A percentile compares a stretch with the other conserved stretches of the same genome.
Conservation (phyloP, 2,329 filamentous ascomycete genomes). For the Pleoardoris graminearum region DNA sequence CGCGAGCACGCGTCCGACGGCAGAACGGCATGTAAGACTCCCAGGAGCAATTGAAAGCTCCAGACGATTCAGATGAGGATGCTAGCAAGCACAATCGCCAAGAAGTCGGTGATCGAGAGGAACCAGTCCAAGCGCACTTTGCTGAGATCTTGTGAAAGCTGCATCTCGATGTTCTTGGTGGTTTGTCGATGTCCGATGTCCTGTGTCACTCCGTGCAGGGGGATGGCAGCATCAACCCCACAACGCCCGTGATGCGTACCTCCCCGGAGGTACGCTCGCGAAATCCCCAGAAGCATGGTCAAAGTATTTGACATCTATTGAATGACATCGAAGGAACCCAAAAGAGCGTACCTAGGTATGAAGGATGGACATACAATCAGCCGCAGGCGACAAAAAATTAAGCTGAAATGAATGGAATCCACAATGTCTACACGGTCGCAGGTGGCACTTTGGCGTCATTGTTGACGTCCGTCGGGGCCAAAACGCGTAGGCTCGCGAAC, state of each 20-base stretch:
- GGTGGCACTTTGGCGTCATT: conserved; percentile 6
- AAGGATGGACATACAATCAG: not conserved
- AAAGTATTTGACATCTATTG: not conserved
- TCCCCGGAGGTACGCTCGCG: not conserved
- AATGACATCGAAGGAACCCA: not conserved
- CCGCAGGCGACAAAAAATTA: not conserved
- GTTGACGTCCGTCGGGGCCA: conserved; percentile 4
- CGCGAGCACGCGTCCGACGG: not conserved
- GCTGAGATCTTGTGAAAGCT: not conserved
- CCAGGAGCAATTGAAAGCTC: not conserved
- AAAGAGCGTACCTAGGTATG: not conserved
- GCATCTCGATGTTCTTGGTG: not conserved
- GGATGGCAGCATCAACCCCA: not conserved
- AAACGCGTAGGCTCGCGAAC: not conserved
- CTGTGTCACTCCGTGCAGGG: not conserved
- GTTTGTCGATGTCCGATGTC: not conserved
- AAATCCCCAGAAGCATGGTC: not conserved
- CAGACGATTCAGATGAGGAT: not conserved
- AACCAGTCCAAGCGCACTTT: not conserved
- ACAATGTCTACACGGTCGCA: too few relatives aligned
- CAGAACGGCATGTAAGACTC: not conserved
- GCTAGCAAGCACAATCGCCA: not conserved
- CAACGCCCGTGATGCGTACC: not conserved
- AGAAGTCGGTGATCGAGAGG: not conserved
- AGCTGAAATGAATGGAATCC: not conserved